Conservation (phyloP, 2,329 filamentous ascomycete genomes). For the Pseudohalonectria lignicola region DNA sequence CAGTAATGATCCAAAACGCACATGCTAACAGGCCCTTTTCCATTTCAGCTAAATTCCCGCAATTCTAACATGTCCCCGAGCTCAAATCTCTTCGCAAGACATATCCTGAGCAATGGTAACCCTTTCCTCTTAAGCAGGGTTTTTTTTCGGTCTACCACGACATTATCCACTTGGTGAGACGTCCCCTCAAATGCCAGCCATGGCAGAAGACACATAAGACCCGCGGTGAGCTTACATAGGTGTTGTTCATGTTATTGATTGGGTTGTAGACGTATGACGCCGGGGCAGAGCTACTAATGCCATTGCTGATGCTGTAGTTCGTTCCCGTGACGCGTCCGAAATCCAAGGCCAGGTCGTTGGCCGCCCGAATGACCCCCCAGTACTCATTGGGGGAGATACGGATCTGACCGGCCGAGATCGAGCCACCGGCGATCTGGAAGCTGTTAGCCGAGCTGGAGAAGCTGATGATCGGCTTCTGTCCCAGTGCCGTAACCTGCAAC, state of each 20-base stretch:
- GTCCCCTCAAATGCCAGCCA: no score
- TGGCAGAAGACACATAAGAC: no score
- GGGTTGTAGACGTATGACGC: conserved; percentile 30
- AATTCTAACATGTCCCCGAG: no score
- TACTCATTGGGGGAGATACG: conserved; percentile 48
- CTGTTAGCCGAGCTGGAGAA: conserved; percentile 18
- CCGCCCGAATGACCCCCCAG: conserved; percentile 58
- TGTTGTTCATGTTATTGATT: conserved; percentile 34
- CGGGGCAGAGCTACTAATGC: conserved; percentile 21
- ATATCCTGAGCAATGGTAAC: no score
- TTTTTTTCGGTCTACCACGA: no score
- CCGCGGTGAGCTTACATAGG: conserved; percentile 21
- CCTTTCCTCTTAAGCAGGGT: no score
- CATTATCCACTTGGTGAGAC: no score
- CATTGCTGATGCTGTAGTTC: conserved; percentile 49
- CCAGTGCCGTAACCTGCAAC: conserved; percentile 23
- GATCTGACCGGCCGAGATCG: conserved; percentile 32
- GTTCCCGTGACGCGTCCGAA: conserved; percentile 60
- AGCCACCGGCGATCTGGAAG: conserved; percentile 25
- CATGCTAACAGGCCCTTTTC: no score
- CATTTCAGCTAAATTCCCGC: no score
- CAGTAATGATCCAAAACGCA: no score
- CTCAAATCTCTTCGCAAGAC: no score
- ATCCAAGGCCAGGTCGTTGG: conserved; percentile 54
- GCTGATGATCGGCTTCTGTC: conserved; percentile 36